These are phyloP conservation scores for Aspergillus ostianus DNA, from an alignment of 495 filamentous ascomycete species.

Conservation along the genomic window DNA sequence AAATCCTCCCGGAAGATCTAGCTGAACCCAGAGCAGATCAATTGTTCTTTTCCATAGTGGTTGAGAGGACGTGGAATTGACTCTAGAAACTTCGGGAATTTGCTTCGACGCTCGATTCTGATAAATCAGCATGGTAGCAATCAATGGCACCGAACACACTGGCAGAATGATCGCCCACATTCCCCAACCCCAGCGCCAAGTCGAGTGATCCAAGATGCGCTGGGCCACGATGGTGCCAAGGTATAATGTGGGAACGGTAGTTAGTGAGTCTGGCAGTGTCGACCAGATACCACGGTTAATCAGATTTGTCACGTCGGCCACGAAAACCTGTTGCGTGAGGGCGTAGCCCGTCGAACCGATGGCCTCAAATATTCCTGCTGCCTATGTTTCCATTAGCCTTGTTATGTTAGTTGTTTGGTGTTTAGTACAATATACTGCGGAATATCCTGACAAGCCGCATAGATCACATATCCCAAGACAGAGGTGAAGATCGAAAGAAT, in stretches of 20 bases:
- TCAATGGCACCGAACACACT: slow-evolving; percentile 18
- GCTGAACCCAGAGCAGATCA: slow-evolving; percentile 22
- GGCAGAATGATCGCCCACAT: slow-evolving; percentile 30
- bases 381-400: slow-evolving; percentile 6
- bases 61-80: slow-evolving; percentile 6
- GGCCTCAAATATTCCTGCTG: slow-evolving; percentile 25
- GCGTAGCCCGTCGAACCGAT: slow-evolving; percentile 29
- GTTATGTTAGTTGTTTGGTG: neutral
- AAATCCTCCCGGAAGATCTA: slow-evolving; percentile 21
- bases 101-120: slow-evolving; percentile 16
- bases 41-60: slow-evolving; percentile 17
- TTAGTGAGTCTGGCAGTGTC: slow-evolving; percentile 26
- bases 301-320: slow-evolving; percentile 29
- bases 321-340: slow-evolving; percentile 27
- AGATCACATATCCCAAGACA: slow-evolving; percentile 19
- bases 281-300: slow-evolving; percentile 29
- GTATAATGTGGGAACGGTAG: slow-evolving; percentile 23
- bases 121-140: slow-evolving; percentile 24
- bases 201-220: slow-evolving; percentile 19
- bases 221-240: slow-evolving; percentile 24
- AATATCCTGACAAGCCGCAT: slow-evolving; percentile 24
- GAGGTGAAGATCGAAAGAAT: slow-evolving; percentile 19
- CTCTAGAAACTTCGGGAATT: neutral
- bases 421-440: slow-evolving; percentile 22
- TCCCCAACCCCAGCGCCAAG: slow-evolving; percentile 30